Conservation (phyloP, 2,329 filamentous ascomycete species). For the Phialophora verrucosa region DNA sequence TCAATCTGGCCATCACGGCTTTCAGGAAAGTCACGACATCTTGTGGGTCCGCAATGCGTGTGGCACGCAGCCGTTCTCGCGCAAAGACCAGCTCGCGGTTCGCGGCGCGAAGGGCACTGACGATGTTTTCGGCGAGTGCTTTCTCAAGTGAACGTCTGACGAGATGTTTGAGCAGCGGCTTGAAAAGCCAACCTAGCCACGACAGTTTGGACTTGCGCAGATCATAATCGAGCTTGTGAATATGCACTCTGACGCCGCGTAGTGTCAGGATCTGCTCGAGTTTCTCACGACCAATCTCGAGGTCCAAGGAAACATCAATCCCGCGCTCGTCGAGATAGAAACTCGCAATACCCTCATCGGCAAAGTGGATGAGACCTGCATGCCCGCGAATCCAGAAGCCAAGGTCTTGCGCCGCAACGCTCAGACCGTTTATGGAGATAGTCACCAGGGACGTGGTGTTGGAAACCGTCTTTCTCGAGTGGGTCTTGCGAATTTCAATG, state of each 20-base stretch:
- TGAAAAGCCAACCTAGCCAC: conserved; percentile 80
- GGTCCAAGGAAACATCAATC: conserved; percentile 81
- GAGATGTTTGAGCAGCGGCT: conserved; percentile 80
- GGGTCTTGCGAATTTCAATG: conserved; percentile 80
- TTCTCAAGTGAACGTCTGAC: conserved; percentile 79
- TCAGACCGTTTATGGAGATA: conserved; percentile 80
- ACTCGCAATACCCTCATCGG: conserved; percentile 82
- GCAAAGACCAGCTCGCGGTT: conserved; percentile 89
- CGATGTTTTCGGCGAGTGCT: conserved; percentile 74
- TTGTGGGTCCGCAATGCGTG: conserved; percentile 78
- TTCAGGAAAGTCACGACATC: conserved; percentile 82
- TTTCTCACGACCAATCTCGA: conserved; percentile 78
- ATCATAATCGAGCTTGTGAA: conserved; percentile 85
- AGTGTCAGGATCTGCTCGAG: conserved; percentile 83
- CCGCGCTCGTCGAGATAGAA: conserved; percentile 86
- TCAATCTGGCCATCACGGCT: conserved; percentile 77
- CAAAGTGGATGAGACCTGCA: conserved; percentile 73
- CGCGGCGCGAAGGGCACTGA: conserved; percentile 70
- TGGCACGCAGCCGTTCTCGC: conserved; percentile 82
- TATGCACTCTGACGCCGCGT: conserved; percentile 74
- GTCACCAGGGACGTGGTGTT: conserved; percentile 74
- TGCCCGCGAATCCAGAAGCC: conserved; percentile 89
- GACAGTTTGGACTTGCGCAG: conserved; percentile 76
- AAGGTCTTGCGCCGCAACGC: conserved; percentile 81
- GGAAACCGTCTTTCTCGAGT: conserved; percentile 68